These are phyloP conservation scores for Backusella circina DNA, from an alignment of 192 early-diverging fungal species.

Conservation along the genomic window DNA sequence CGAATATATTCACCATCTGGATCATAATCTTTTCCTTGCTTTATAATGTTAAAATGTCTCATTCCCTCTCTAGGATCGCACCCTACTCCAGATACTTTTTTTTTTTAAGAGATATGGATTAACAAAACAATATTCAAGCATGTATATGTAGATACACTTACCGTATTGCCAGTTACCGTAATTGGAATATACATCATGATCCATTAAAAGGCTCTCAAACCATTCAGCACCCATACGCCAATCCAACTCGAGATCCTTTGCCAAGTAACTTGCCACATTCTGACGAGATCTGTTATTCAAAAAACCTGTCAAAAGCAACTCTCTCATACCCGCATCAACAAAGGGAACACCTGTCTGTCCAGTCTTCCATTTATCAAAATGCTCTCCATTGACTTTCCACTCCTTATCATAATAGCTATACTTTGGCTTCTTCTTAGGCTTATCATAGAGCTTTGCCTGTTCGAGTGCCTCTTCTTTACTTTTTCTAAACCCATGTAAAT, in stretches of 20 bases:
- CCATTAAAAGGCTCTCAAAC: constrained; percentile 33
- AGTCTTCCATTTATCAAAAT: constrained; percentile 18
- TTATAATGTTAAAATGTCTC: constrained; percentile 38
- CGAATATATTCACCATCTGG: constrained; percentile 30
- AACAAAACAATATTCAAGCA: neutral
- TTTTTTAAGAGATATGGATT: neutral
- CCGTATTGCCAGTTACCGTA: constrained; percentile 46
- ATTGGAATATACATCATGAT: constrained; percentile 42
- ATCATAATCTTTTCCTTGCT: constrained; percentile 43
- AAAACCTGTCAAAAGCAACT: constrained; percentile 34
- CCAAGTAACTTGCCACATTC: constrained; percentile 40
- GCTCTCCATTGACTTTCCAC: constrained; percentile 1
- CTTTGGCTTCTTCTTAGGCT: neutral
- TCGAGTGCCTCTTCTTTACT: neutral
- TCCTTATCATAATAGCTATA: neutral
- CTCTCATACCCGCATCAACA: constrained; percentile 40
- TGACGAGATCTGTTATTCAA: constrained; percentile 35
- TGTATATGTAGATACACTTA: neutral
- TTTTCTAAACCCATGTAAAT: constrained; percentile 7
- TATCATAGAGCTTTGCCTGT: neutral
- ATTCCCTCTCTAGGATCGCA: constrained; percentile 31
- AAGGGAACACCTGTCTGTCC: constrained; percentile 39
- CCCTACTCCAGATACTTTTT: constrained; percentile 36
- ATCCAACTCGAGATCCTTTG: constrained; percentile 29
- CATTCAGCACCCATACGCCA: constrained; percentile 39